Evolutionary conservation across 441 rosid species (phyloP).

Genomic region (Metrosideros polymorpha): DNA sequence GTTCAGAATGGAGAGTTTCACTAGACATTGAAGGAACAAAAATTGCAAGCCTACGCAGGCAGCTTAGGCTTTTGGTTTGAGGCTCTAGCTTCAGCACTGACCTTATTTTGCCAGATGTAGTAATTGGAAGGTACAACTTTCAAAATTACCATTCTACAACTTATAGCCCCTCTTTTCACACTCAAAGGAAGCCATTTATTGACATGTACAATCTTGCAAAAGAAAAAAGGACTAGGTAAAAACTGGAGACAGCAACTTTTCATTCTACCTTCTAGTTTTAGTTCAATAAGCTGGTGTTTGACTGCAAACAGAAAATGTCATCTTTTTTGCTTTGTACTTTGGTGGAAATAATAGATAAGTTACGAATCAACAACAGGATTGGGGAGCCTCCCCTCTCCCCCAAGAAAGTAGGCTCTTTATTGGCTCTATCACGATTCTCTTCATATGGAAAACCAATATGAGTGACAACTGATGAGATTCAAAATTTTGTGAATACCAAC

Average conservation of each 20-base stretch:
- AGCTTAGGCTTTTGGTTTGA: not conserved
- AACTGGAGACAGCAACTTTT: not conserved
- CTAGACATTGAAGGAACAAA: not conserved
- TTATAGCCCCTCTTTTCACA: not conserved
- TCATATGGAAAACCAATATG: not conserved
- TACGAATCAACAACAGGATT: not conserved
- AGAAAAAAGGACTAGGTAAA: not conserved
- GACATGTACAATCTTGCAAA: not conserved
- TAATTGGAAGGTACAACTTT: not conserved
- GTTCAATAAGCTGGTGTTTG: not conserved
- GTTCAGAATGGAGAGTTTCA: not conserved
- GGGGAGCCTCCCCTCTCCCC: not conserved
- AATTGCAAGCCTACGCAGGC: not conserved
- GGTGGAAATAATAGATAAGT: not conserved
- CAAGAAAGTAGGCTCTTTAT: not conserved
- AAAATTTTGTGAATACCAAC: not conserved
- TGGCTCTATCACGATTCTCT: not conserved
- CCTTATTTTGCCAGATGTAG: not conserved
- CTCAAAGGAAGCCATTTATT: not conserved
- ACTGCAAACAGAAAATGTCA: not conserved
- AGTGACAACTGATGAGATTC: not conserved
- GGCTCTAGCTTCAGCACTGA: not conserved
- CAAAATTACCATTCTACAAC: not conserved
- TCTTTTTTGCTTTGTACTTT: not conserved
- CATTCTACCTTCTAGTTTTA: not conserved